phyloP scores from a whole-genome alignment of 2,329 filamentous ascomycete species.

The Purpureocillium lavendulum region DNA sequence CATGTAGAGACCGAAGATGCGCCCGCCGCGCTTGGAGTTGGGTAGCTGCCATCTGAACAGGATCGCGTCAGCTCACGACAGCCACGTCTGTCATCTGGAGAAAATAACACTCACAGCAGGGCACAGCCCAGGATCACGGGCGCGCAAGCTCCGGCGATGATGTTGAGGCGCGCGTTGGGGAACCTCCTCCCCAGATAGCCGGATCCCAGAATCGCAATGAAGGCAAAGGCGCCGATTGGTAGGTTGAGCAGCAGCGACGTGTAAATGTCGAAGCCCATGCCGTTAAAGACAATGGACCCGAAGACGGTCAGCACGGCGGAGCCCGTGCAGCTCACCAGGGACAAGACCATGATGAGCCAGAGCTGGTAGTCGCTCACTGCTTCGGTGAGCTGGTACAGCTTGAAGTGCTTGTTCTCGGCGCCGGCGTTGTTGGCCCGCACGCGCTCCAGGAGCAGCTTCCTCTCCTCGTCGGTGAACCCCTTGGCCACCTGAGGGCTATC shows the following conservation, averaged over 20 bases:
- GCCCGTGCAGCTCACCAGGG: constrained; percentile 19
- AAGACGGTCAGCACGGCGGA: constrained; percentile 20
- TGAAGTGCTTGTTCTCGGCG: constrained; percentile 16
- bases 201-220: constrained; percentile 19
- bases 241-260: constrained; percentile 23
- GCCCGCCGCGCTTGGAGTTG: constrained; percentile 11
- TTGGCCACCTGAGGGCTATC: constrained; percentile 19
- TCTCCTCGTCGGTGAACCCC: constrained; percentile 19
- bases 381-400: constrained; percentile 16
- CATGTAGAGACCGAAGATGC: constrained; percentile 19
- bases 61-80: too few relatives aligned
- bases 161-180: constrained; percentile 16
- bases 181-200: constrained; percentile 17
- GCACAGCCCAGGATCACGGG: constrained; percentile 20
- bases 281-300: constrained; percentile 22
- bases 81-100: too few relatives aligned
- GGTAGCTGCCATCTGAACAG: constrained; percentile 16
- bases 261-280: constrained; percentile 24
- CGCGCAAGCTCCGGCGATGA: constrained; percentile 15
- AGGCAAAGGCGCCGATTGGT: constrained; percentile 21
- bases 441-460: constrained; percentile 15
- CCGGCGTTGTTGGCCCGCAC: constrained; percentile 20
- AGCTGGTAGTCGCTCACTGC: constrained; percentile 18
- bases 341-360: constrained; percentile 18
- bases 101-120: constrained; percentile 16